phyloP scores from a whole-genome alignment of 176 grass and related monocot genomes.

The Carex kokanica region DNA sequence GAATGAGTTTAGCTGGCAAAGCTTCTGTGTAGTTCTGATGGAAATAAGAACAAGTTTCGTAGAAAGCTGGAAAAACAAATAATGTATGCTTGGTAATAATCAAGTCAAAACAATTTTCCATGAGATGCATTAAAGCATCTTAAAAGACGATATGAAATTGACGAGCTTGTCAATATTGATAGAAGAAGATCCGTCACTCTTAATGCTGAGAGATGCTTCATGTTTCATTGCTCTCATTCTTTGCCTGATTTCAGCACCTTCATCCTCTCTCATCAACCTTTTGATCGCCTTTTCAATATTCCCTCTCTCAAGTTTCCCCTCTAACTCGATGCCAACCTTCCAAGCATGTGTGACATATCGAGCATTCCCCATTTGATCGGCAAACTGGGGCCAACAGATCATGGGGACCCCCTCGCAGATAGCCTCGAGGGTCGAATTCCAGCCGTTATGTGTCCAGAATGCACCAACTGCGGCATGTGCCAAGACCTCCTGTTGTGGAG shows the following conservation, averaged over 20 bases:
- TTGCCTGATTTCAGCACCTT: slow-evolving; percentile 10
- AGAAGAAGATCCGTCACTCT: slow-evolving; percentile 22
- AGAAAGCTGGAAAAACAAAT: background rate
- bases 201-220: slow-evolving; percentile 9
- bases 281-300: slow-evolving; percentile 10
- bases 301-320: slow-evolving; percentile 23
- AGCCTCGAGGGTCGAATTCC: slow-evolving; percentile 40
- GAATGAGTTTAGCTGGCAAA: background rate
- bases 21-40: background rate
- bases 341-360: slow-evolving; percentile 26
- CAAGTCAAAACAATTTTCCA: background rate
- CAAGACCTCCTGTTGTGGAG: slow-evolving; percentile 38
- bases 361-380: slow-evolving; percentile 34
- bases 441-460: slow-evolving; percentile 36
- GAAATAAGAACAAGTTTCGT: background rate
- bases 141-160: slow-evolving; percentile 18
- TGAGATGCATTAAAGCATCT: background rate
- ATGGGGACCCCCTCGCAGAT: slow-evolving; percentile 33
- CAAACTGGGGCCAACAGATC: slow-evolving; percentile 32
- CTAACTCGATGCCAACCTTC: slow-evolving; percentile 24
- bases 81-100: background rate
- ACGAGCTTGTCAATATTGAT: background rate
- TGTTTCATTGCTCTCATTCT: slow-evolving; percentile 5
- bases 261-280: slow-evolving; percentile 23
- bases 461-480: slow-evolving; percentile 18